These are phyloP conservation scores for Nitzschia sp. DNA, from an alignment of 108 stramenopile species.

Conservation along the genomic window DNA sequence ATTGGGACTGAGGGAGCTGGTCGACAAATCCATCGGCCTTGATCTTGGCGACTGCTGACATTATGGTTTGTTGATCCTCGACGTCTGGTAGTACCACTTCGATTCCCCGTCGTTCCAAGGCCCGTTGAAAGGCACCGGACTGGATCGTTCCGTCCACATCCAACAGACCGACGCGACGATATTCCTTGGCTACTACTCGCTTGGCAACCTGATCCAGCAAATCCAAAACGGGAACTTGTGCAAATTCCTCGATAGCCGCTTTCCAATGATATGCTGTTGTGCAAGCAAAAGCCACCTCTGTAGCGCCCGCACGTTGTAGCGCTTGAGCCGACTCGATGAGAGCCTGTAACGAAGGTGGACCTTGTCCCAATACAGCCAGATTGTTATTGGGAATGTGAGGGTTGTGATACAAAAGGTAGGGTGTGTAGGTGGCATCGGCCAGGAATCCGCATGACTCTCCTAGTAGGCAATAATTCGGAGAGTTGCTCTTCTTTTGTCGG, in stretches of 20 bases:
- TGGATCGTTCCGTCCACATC: constrained; percentile 2
- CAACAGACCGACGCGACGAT: not conserved
- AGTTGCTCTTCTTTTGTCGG: not conserved
- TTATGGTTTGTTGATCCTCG: not conserved
- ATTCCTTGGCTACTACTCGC: not conserved
- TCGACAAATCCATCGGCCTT: not conserved
- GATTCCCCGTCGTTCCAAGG: not conserved
- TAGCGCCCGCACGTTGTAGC: not conserved
- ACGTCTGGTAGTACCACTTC: not conserved
- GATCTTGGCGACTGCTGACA: not conserved
- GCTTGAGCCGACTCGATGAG: not conserved
- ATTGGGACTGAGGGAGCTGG: not conserved
- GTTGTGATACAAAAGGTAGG: constrained; percentile 7
- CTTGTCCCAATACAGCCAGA: not conserved
- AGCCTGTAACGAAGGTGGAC: not conserved
- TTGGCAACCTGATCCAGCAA: constrained; percentile 5
- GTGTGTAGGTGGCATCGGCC: constrained; percentile 1
- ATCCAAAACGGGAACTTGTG: constrained; percentile 3
- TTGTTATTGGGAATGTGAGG: not conserved
- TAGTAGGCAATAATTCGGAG: not conserved
- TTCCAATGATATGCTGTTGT: constrained; percentile 6
- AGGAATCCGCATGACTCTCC: not conserved
- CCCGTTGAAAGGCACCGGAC: not conserved
- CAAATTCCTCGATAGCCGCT: not conserved
- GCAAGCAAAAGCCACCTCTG: not conserved